A percentile compares a stretch with the other conserved stretches of the same genome.
Evolutionary conservation across 306 rosid genomes (phyloP).

Genomic region (Pyrus betulifolia): DNA sequence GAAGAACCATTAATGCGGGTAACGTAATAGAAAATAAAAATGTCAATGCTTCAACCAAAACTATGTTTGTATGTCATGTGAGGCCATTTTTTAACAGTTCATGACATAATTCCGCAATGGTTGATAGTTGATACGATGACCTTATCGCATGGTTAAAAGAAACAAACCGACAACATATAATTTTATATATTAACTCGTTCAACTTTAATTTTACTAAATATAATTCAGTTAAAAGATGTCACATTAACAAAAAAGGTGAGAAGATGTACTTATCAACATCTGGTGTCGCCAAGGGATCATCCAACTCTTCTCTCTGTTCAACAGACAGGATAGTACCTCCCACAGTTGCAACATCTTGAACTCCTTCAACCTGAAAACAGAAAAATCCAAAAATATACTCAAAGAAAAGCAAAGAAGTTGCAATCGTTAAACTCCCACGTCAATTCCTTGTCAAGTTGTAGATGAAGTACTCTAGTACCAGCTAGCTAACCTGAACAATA

Average conservation of each 20-base stretch:
- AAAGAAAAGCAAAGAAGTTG: background rate
- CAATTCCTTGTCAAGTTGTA: background rate
- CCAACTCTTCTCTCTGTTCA: slow-evolving; percentile 65
- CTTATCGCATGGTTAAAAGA: background rate
- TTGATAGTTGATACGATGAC: background rate
- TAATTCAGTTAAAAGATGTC: background rate
- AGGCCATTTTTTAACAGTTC: background rate
- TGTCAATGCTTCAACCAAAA: background rate
- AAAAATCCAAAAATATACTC: background rate
- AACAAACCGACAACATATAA: background rate
- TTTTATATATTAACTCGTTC: background rate
- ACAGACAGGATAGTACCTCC: slow-evolving; percentile 38
- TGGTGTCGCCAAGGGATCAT: slow-evolving; percentile 72
- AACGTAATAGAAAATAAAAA: background rate
- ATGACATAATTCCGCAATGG: background rate
- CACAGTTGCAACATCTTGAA: slow-evolving; percentile 60
- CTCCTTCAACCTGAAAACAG: slow-evolving; percentile 66
- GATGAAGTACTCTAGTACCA: background rate
- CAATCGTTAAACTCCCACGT: background rate
- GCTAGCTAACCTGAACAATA: background rate
- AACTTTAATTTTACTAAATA: background rate
- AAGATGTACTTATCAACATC: slow-evolving; percentile 61
- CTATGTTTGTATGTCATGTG: background rate
- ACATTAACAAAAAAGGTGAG: background rate
- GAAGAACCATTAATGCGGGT: background rate